phyloP scores from a whole-genome alignment of 1,139 yeast genomes.

The Candida tunisiensis region DNA sequence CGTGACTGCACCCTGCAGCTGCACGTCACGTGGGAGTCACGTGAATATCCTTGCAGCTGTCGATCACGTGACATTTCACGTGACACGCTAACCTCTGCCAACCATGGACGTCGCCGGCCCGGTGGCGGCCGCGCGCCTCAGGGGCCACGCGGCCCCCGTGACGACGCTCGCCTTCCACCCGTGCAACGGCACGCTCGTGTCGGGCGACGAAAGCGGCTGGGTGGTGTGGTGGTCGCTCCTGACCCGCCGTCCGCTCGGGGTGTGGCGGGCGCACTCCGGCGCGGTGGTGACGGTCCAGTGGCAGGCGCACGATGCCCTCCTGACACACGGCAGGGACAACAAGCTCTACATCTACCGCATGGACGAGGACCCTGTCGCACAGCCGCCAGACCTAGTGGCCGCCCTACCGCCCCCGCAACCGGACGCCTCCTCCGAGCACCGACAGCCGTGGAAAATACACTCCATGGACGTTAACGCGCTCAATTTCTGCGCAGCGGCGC shows the following conservation, averaged over 20 bases:
- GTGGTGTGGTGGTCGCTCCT: slow-evolving; percentile 20
- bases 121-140: slow-evolving; percentile 7
- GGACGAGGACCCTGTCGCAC: too few relatives aligned
- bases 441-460: slow-evolving; percentile 18
- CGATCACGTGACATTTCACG: too few relatives aligned
- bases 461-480: slow-evolving; percentile 22
- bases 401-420: slow-evolving; percentile 3
- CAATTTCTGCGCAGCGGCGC: slow-evolving; percentile 20
- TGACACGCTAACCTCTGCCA: too few relatives aligned
- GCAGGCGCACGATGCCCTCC: slow-evolving; percentile 6
- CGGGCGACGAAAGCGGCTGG: slow-evolving; percentile 25
- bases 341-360: slow-evolving; percentile 13
- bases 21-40: too few relatives aligned
- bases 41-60: too few relatives aligned
- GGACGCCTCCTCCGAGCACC: slow-evolving; percentile 7
- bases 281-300: slow-evolving; percentile 6
- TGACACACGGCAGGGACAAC: slow-evolving; percentile 25
- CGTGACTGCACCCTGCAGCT: too few relatives aligned
- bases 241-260: slow-evolving; percentile 18
- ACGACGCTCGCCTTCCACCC: slow-evolving; percentile 10
- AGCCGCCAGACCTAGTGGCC: slow-evolving; percentile 5
- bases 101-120: too few relatives aligned
- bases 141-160: slow-evolving; percentile 15
- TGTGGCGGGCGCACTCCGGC: slow-evolving; percentile 19
- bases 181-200: slow-evolving; percentile 4